Base-by-base conservation (phyloP, 345 rosid genomes). In the Eucalyptus marginata region DNA sequence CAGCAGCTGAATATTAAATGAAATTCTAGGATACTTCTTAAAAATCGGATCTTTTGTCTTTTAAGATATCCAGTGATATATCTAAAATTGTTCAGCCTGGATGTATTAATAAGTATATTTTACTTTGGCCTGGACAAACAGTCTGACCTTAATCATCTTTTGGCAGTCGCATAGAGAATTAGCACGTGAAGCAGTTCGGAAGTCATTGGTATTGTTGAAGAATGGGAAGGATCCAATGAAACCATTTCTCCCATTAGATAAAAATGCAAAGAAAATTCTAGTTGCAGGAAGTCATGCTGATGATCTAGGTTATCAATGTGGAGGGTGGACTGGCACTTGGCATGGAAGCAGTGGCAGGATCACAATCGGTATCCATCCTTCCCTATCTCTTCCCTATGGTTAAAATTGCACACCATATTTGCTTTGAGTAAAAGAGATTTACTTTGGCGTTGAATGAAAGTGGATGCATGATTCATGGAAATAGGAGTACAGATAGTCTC, bases 251-350 rank as follows among this genome's bases (percentile, higher is more conserved):
- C 98, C 99, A 59, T 90, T 97, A 62, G 95, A 96, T 87, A 93
- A 91, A 91, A 95, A 91, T 50, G 95, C 95, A 43, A 93, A 89
- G 91, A 96, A 89, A 89, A 94, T 97, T 90, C 96, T 97, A 76
- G 95, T 95, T 36, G 89, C 93, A 29, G 98, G 99, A 90, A 91
- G 95, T 17, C 99, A 97, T 88, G 97, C 98, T 66, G 96, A 96
- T 89, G 93, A 97, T 94, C 97, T 97, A 84, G 98, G 99, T 40
- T 96, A 92, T 91, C 99, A 96, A 87, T 96, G 98, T 46, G 99
- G 99, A 88, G 99, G 99, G 33, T 96, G 99, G 99, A 96, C 99
- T n/a, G 92, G 76, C 88, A 89, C 92, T 81, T 93, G 96, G 97
- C 89, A 87, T 24, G 99, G 99, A 89, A 7, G 59, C 87, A 94